Evolutionary conservation across 331 rosid genomes (phyloP).

Genomic region (Acacia pycnantha): DNA sequence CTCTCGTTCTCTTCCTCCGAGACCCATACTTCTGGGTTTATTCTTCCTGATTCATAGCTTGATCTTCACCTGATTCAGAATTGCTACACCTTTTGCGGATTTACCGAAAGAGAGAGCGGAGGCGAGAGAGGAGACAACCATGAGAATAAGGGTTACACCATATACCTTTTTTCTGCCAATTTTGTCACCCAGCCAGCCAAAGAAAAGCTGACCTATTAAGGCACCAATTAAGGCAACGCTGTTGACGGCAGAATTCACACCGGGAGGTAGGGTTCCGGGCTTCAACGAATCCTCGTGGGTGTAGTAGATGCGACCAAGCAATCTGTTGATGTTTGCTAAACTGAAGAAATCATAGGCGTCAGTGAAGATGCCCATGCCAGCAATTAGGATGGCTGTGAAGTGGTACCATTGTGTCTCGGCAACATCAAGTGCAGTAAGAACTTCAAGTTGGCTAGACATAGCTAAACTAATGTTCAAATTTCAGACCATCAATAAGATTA

Average conservation of each 20-base stretch:
- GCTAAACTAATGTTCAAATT: too few relatives aligned
- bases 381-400: background rate
- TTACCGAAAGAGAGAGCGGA: background rate
- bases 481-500: too few relatives aligned
- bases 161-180: background rate
- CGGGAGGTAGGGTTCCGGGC: background rate
- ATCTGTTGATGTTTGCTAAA: background rate
- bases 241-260: background rate
- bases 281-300: background rate
- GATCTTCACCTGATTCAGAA: too few relatives aligned
- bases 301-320: background rate
- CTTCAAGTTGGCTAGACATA: background rate
- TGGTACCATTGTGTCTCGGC: background rate
- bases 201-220: background rate
- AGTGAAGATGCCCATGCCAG: background rate
- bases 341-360: background rate
- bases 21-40: too few relatives aligned
- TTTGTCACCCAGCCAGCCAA: background rate
- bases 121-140: background rate
- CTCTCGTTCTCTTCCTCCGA: too few relatives aligned
- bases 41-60: too few relatives aligned
- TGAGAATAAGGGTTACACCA: background rate
- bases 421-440: background rate
- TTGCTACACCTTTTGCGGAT: too few relatives aligned
- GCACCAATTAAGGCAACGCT: background rate